These are phyloP conservation scores for Geranomyces michiganensis DNA, from an alignment of 192 early-diverging fungal genomes.

Conservation along the genomic window DNA sequence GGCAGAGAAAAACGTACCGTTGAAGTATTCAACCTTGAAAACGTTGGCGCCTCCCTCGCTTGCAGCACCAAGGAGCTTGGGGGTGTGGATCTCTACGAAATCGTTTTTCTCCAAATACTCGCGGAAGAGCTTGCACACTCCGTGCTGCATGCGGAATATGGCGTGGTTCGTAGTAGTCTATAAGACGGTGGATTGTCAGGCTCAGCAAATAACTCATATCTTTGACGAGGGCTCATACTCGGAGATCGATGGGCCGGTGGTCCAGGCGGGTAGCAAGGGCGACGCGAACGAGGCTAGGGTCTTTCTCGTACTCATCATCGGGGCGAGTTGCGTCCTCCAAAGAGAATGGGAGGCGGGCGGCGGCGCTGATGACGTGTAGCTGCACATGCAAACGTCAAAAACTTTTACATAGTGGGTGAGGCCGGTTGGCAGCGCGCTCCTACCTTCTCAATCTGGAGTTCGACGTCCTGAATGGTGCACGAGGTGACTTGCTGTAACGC, in stretches of 20 bases:
- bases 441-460: conserved; percentile 80
- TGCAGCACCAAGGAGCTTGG: conserved; percentile 92
- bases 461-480: conserved; percentile 92
- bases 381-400: conserved; percentile 1
- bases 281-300: conserved; percentile 54
- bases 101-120: conserved; percentile 80
- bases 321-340: conserved; percentile 90
- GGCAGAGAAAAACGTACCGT: conserved; percentile 52
- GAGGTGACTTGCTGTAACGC: conserved; percentile 83
- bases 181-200: not conserved
- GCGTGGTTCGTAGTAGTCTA: conserved; percentile 94
- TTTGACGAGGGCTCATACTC: conserved; percentile 54
- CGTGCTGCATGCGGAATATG: conserved; percentile 96
- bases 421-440: not conserved
- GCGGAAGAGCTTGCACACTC: conserved; percentile 91
- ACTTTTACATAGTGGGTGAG: not conserved
- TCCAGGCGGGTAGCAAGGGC: conserved; percentile 90
- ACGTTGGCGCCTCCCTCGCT: conserved; percentile 98
- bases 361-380: conserved; percentile 73
- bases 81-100: conserved; percentile 97
- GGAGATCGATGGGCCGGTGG: conserved; percentile 91
- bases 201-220: not conserved
- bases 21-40: conserved; percentile 98
- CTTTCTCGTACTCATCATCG: conserved; percentile 73
- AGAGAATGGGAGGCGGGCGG: conserved; percentile 84